Evolutionary conservation across 352 stramenopile genomes (phyloP), one percentile per base, ranked within the genome.

Genomic region (Pythium coloratum): DNA sequence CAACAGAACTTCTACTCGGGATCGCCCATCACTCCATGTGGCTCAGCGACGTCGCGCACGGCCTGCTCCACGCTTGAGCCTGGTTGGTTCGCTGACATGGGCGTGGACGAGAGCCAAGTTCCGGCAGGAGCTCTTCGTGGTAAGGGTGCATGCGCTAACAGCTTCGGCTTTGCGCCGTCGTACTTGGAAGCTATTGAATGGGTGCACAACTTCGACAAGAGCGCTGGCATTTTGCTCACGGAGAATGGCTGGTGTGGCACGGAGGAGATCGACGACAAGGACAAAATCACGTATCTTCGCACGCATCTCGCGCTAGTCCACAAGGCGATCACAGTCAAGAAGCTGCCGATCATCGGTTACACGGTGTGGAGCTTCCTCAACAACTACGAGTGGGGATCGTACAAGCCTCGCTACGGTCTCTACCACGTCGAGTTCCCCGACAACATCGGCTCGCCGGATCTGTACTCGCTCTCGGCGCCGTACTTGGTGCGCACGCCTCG

Each of bases 321-420:
- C 67, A 76, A 73, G 50, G 76, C 73, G 42, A 76, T 82, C 44
- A 71, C 67, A 18, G 64, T 84, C 50, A 71, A 80, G 59, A 73
- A 80, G 9, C 77, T 88, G 40, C 67, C 72, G 38, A 64, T 98
- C 30, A 70, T 80, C 47, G 90, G 87, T 8, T 98, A 97, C 66
- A 96, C 94, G 74, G 88, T 86, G 18, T 98, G 92, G 92, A 90
- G 75, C 33, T 86, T 98, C 36, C 72, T 98, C 56, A 92, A 98
- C 69, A 98, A 98, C 67, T 98, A 97, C 73, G 94, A 99, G 68
- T 98, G 95, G 95, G 80, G 92, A 4, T 88, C 78, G 46, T 90
- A 82, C 60, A 70, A 81, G 49, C 74, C 76, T 6, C 76, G 78
- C 54, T 86, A 82, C 46, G 78, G 78, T 0, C 64, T 86, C 8